Base-by-base conservation (phyloP, 2,329 filamentous ascomycete genomes). In the Proliferodiscus dingleyae region DNA sequence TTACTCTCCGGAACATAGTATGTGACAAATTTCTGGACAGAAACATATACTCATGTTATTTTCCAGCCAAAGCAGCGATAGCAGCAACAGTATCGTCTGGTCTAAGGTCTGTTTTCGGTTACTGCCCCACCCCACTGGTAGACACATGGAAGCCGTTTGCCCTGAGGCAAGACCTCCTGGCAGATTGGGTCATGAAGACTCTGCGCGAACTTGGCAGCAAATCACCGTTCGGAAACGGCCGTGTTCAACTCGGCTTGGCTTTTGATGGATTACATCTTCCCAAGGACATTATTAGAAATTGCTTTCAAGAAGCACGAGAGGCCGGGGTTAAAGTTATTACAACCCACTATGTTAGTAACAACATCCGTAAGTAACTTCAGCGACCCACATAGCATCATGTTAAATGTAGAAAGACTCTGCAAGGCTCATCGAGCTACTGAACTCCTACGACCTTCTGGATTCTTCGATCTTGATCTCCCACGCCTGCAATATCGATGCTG, bases 21-120 rank as follows among this genome's bases (percentile, higher is more conserved):
- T 46, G 59, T 45, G 49, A 3, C 37, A 54, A 24, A 5, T 39
- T 16, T 19, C 0, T 23, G 10, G 36, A 46, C 39, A 41, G 10
- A n/a, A 33, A 34, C 1, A 16, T 18, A 13, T 13, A 10, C 42
- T 23, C 23, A n/a, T 52, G 21, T 47, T 43, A 15, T 23, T 53
- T 3, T 39, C 8, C 29, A 63, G 60, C 51, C 2, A 51, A 61
- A 40, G 59, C 62, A n/a, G 66, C 64, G 22, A 60, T 72, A 26
- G 62, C 67, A 10, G 71, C 66, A 19, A 66, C 69, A 4, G 55
- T 65, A 3, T 59, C 68, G 8, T 70, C 71, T 1, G 72, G 72
- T 2, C 66, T 75, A 15, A 66, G 73, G 4, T 68, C 70, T 6
- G 58, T 73, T 5, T 74, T 69, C 56, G 68, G 66, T 46, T 71